phyloP scores from a whole-genome alignment of 2,329 filamentous ascomycete genomes.

The Exserohilum rostratum region DNA sequence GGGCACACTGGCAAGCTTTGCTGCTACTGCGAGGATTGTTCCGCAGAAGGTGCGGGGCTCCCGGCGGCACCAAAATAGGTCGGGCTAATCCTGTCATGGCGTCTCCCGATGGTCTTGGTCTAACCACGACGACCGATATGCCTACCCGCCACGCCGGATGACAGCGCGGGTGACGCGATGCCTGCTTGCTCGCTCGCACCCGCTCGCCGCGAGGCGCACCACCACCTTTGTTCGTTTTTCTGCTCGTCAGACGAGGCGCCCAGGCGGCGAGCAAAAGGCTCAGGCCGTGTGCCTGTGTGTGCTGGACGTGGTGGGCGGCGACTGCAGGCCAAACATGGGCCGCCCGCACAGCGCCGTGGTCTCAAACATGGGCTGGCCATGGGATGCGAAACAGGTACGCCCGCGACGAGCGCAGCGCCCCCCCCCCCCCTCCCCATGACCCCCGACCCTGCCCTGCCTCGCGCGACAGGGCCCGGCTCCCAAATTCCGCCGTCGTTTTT shows the following conservation, averaged over 20 bases:
- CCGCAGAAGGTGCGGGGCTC: constrained; percentile 31
- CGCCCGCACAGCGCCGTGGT: constrained; percentile 23
- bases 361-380: constrained; percentile 34
- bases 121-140: constrained; percentile 18
- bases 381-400: constrained; percentile 44
- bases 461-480: constrained; percentile 35
- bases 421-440: no score
- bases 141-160: constrained; percentile 41
- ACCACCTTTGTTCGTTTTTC: constrained; percentile 8
- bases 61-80: constrained; percentile 34
- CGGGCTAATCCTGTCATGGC: constrained; percentile 28
- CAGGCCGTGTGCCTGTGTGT: constrained; percentile 9
- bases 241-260: constrained; percentile 25
- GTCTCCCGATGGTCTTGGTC: constrained; percentile 35
- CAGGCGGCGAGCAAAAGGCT: constrained; percentile 9
- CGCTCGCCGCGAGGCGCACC: constrained; percentile 23
- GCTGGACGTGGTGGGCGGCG: no score
- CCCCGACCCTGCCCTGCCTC: constrained; percentile 18
- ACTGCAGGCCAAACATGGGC: constrained; percentile 24
- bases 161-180: constrained; percentile 39
- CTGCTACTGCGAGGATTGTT: constrained; percentile 18
- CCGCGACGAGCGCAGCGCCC: constrained; percentile 18
- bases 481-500: constrained; percentile 40
- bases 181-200: constrained; percentile 12
- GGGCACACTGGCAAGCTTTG: background rate